Evolutionary conservation across 1,139 yeast species (phyloP), one percentile per base, ranked within the genome.

Genomic region (Diutina rugosa): DNA sequence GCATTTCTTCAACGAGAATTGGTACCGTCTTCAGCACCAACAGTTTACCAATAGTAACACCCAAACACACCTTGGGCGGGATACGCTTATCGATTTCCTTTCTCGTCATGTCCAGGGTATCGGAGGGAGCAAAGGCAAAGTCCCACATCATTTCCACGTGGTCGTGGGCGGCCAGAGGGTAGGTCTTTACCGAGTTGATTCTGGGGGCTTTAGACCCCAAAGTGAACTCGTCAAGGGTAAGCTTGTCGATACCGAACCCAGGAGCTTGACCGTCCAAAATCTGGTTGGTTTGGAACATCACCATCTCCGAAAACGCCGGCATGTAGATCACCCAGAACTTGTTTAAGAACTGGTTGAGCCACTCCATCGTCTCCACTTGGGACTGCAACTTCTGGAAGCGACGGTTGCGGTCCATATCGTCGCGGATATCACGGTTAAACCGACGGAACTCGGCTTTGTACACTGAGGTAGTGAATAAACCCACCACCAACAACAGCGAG

Each of bases 311-410:
- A 57, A 87, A 73, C 0, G 88, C 89, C 49, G 93, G 93, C 95
- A 87, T 87, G 63, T 87, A 87, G 61, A 87, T 85, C 57, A 85
- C 87, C 95, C 95, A 87, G 65, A 87, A 86, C 67, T 87, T 87
- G 55, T 84, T 84, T 67, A 87, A 69, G 63, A 87, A 86, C 29
- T 84, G 80, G 64, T 87, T 87, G 64, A 87, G 69, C 95, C 95
- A 87, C 61, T 83, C 82, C 82, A 87, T 85, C 9, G 90, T 82
- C 70, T 87, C 95, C 59, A 78, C 68, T 63, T 78, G 80, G 56
- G 78, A 76, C 58, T 82, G 87, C 61, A 87, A 71, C 53, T 82
- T 73, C 64, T 85, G 87, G 52, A 74, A 72, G 21, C 89, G 80
- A 29, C 77, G 72, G 53, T 78, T 69, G 71, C 95, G 78, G 55